Conservation (phyloP, 257 asterid genomes). For the Linderniella brevidens region DNA sequence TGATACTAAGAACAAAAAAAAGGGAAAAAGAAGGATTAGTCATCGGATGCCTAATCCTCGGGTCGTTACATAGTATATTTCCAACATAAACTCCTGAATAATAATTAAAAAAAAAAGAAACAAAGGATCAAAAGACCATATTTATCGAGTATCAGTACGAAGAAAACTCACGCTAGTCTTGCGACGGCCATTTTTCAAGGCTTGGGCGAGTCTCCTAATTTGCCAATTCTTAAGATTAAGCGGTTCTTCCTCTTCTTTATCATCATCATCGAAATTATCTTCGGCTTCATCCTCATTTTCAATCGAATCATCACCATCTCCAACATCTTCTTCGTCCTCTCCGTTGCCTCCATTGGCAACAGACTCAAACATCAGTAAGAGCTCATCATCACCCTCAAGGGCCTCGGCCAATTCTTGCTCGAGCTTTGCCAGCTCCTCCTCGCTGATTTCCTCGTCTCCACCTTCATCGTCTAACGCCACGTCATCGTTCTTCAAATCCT, state of each 20-base stretch:
- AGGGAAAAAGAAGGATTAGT: no score
- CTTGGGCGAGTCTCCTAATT: conserved; percentile 66
- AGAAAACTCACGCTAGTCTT: conserved; percentile 63
- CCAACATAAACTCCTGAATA: no score
- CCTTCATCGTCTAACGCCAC: conserved; percentile 23
- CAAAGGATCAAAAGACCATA: background rate
- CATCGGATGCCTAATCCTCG: no score
- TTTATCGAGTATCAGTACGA: background rate
- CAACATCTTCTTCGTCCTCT: conserved; percentile 13
- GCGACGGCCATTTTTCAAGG: conserved; percentile 75
- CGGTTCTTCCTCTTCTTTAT: conserved; percentile 34
- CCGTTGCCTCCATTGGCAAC: conserved; percentile 15
- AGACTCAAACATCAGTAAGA: conserved; percentile 35
- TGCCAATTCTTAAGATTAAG: conserved; percentile 72
- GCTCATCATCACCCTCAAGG: conserved; percentile 51
- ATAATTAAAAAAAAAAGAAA: no score
- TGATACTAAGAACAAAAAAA: no score
- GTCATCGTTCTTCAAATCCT: conserved; percentile 74
- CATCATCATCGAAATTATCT: conserved; percentile 14
- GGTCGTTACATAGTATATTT: no score
- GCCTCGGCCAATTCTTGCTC: conserved; percentile 82
- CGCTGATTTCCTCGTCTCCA: conserved; percentile 47
- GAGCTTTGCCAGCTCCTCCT: conserved; percentile 67
- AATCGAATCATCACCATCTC: conserved; percentile 19
- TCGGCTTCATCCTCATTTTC: conserved; percentile 18